phyloP scores from a whole-genome alignment of 345 rosid genomes.

The Theobroma cacao region DNA sequence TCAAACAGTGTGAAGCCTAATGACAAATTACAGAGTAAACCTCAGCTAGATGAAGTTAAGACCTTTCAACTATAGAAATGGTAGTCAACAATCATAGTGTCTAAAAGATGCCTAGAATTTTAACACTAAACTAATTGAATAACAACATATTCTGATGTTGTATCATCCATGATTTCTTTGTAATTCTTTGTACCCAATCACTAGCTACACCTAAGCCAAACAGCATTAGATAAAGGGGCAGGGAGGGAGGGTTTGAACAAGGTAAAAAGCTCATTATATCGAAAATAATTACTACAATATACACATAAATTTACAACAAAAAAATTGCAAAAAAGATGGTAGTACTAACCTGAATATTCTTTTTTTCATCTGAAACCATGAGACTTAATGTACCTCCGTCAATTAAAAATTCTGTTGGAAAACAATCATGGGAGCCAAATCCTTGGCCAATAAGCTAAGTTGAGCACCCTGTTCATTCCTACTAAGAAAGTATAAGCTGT shows the following conservation, averaged over 20 bases:
- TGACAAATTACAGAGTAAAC: not conserved
- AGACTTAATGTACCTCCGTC: constrained; percentile 96
- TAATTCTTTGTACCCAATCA: no score
- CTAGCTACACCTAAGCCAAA: not conserved
- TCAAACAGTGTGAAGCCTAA: not conserved
- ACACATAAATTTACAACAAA: not conserved
- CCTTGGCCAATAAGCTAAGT: constrained; percentile 89
- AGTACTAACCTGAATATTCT: constrained; percentile 80
- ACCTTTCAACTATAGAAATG: not conserved
- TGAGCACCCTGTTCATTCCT: constrained; percentile 99
- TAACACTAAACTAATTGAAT: not conserved
- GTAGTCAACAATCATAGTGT: not conserved
- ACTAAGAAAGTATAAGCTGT: constrained; percentile 89
- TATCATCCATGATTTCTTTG: not conserved
- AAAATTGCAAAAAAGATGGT: not conserved
- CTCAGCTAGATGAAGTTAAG: not conserved
- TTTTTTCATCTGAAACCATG: constrained; percentile 89
- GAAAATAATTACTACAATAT: not conserved
- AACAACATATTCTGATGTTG: not conserved
- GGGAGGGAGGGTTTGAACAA: not conserved
- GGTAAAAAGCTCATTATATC: not conserved
- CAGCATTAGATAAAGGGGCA: not conserved
- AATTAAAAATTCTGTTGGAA: constrained; percentile 92
- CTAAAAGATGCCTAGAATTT: not conserved
- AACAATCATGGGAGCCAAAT: constrained; percentile 90